Conservation (phyloP, 2,329 filamentous ascomycete species). For the Phialemonium atrogriseum region DNA sequence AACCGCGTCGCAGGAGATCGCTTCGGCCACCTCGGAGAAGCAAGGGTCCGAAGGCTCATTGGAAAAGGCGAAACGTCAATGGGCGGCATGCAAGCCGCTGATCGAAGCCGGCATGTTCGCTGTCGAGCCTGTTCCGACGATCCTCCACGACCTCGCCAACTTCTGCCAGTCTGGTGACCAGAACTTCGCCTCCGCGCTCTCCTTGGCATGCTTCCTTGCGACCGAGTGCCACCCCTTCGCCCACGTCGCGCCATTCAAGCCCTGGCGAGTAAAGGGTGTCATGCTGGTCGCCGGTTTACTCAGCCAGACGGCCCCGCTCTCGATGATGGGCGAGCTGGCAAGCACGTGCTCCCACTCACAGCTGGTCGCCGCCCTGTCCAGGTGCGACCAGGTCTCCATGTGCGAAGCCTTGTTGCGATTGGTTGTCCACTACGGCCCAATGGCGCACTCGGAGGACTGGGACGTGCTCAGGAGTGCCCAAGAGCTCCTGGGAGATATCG, state of each 20-base stretch:
- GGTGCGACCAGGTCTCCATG: conserved; percentile 43
- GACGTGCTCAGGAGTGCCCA: conserved; percentile 33
- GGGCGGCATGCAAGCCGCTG: conserved; percentile 29
- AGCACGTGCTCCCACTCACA: conserved; percentile 17
- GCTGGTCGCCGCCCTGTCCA: conserved; percentile 22
- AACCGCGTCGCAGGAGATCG: conserved; percentile 16
- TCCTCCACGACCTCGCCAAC: conserved; percentile 35
- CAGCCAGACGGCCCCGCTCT: conserved; percentile 36
- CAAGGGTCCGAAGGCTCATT: conserved; percentile 7
- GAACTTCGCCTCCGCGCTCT: conserved; percentile 34
- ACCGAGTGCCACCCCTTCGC: conserved; percentile 41
- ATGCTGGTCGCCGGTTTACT: conserved; percentile 44
- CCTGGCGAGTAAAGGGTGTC: conserved; percentile 40
- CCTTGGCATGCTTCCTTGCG: conserved; percentile 38
- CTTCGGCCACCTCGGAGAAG: conserved; percentile 7
- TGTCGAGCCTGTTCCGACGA: conserved; percentile 36
- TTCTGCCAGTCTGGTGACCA: conserved; percentile 34
- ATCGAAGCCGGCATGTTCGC: conserved; percentile 33
- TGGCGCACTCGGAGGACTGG: conserved; percentile 37
- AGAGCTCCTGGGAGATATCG: conserved; percentile 40
- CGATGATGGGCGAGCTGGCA: conserved; percentile 18
- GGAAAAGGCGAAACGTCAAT: conserved; percentile 24
- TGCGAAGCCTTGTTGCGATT: conserved; percentile 45
- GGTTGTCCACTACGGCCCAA: conserved; percentile 31
- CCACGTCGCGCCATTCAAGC: conserved; percentile 40